phyloP scores from a whole-genome alignment of 768 basidiomycete genomes.

The Zangia roseola region DNA sequence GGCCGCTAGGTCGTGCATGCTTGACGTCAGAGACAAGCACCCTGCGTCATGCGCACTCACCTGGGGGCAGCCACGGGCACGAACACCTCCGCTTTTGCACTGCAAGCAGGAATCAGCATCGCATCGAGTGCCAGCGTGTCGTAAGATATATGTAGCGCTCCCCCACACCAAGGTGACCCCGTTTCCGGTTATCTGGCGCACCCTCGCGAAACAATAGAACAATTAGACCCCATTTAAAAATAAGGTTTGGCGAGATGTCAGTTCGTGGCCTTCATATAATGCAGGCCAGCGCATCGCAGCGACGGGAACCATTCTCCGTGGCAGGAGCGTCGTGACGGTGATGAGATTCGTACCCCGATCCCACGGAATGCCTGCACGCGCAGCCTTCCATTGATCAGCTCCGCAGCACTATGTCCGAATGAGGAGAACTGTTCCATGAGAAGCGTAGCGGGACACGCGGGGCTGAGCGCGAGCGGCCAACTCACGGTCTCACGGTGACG shows the following conservation, averaged over 20 bases:
- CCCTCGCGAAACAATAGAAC: constrained; percentile 1
- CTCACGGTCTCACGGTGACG: constrained; percentile 18
- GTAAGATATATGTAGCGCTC: background rate
- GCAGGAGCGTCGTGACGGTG: background rate
- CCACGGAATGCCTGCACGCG: constrained; percentile 7
- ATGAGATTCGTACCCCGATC: constrained; percentile 16
- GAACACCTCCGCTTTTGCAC: constrained; percentile 82
- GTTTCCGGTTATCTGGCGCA: constrained; percentile 15
- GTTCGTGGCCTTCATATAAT: constrained; percentile 5
- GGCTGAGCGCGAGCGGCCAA: background rate
- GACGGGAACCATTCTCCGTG: constrained; percentile 2
- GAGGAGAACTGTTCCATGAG: constrained; percentile 1
- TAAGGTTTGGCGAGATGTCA: background rate
- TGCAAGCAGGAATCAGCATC: constrained; percentile 32
- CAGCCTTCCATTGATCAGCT: constrained; percentile 6
- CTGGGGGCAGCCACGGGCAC: constrained; percentile 83
- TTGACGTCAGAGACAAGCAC: constrained; percentile 28
- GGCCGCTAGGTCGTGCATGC: constrained; percentile 39
- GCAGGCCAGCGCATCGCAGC: background rate
- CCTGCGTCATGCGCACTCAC: constrained; percentile 43
- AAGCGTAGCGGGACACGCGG: background rate
- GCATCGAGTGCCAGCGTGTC: constrained; percentile 10
- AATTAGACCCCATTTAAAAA: background rate
- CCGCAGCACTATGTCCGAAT: constrained; percentile 12
- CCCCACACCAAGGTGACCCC: constrained; percentile 9